Evolutionary conservation across 2,329 filamentous ascomycete species (phyloP).

Genomic region (Botrytis cinerea): DNA sequence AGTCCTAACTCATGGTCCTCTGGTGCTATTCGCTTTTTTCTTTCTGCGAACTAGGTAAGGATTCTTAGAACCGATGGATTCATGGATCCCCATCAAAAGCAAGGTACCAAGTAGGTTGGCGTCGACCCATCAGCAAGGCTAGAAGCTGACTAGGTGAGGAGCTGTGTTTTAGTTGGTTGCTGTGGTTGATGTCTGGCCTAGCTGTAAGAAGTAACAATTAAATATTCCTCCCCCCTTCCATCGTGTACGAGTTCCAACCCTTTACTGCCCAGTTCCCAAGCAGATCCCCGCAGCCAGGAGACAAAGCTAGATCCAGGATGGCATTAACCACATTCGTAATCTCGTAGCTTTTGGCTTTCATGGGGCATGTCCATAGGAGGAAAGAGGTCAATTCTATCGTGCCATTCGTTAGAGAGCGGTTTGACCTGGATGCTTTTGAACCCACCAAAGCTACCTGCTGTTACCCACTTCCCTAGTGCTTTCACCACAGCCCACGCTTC

Average conservation of each 20-base stretch:
- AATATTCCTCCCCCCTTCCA: not conserved
- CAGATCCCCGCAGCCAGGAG: slow-evolving; percentile 10
- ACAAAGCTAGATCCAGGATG: not conserved
- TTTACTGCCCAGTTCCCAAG: not conserved
- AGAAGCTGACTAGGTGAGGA: slow-evolving; percentile 12
- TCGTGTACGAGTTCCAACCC: not conserved
- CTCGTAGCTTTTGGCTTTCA: not conserved
- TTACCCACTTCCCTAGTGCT: not conserved
- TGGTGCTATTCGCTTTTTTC: not conserved
- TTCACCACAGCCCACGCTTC: not conserved
- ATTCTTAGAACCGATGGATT: slow-evolving; percentile 22
- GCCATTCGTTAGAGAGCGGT: not conserved
- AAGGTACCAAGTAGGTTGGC: slow-evolving; percentile 14
- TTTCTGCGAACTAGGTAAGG: slow-evolving; percentile 21
- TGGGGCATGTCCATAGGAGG: not conserved
- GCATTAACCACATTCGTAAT: not conserved
- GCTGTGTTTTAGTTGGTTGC: slow-evolving; percentile 13
- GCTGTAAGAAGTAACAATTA: not conserved
- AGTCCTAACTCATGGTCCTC: not conserved
- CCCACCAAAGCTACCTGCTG: slow-evolving; percentile 8
- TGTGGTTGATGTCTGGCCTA: not conserved
- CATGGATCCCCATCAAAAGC: slow-evolving; percentile 12
- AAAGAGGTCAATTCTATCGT: not conserved
- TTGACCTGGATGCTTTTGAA: slow-evolving; percentile 5
- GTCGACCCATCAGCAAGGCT: slow-evolving; percentile 14